phyloP scores from a whole-genome alignment of 305 asterid species.

The Fraxinus ornus region DNA sequence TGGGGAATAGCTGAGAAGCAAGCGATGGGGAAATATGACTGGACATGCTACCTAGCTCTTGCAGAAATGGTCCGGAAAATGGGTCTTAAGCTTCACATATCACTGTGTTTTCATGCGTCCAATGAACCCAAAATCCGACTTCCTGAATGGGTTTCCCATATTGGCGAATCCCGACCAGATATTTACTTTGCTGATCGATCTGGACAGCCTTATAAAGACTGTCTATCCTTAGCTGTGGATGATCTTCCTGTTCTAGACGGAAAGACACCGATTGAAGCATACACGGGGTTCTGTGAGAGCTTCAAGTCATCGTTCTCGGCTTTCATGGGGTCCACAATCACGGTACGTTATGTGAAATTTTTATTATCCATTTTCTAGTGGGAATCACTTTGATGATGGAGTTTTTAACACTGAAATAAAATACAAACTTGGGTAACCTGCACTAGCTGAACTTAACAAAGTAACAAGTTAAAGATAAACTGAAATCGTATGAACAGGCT shows the following conservation, averaged over 20 bases:
- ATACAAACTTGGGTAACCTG: background rate
- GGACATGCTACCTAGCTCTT: conserved; percentile 65
- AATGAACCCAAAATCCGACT: conserved; percentile 43
- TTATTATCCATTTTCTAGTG: background rate
- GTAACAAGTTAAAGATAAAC: background rate
- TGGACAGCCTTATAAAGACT: conserved; percentile 56
- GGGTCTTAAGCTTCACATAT: conserved; percentile 75
- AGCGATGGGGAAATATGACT: conserved; percentile 60
- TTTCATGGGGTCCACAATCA: conserved; percentile 70
- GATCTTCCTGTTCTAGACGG: conserved; percentile 78
- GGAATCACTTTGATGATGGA: background rate
- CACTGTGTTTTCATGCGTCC: conserved; percentile 75
- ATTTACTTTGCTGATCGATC: conserved; percentile 65
- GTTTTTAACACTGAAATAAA: background rate
- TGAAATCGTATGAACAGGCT: background rate
- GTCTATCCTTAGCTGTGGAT: conserved; percentile 64
- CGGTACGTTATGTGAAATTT: conserved; percentile 37
- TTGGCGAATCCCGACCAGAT: conserved; percentile 61
- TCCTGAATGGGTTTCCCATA: conserved; percentile 72
- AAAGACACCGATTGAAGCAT: conserved; percentile 71
- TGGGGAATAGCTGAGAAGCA: conserved; percentile 87
- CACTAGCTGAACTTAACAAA: background rate
- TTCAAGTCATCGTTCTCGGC: conserved; percentile 60
- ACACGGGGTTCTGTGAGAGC: conserved; percentile 53
- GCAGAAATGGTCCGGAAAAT: conserved; percentile 55